Base-by-base conservation (phyloP, 306 rosid species). In the Malus asiatica region DNA sequence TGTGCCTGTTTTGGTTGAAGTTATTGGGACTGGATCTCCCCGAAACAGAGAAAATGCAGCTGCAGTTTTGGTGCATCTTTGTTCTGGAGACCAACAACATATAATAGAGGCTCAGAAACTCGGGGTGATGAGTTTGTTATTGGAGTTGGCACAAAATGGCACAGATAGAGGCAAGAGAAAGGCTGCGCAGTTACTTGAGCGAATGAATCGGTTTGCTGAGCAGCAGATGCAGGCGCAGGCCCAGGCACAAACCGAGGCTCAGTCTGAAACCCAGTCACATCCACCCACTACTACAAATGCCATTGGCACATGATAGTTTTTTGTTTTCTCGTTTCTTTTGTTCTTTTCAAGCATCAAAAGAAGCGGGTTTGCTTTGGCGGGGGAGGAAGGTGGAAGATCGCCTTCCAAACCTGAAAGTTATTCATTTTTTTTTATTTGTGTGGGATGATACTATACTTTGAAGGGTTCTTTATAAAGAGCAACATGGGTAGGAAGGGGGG, bases 111-210 rank as follows among this genome's bases (percentile, higher is more conserved):
- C 99, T 67, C 88, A 81, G 9, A 88, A 88, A 70, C 90, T 86
- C 2, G 99, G 97, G 32, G 87, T 87, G 83, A 81, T 86, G 84
- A 86, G 29, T 73, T 86, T 90, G 12, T 75, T 96, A 74, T 62
- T 83, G 80, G 98, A 96, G 48, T 81, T 96, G 88, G 88, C 96
- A 44, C 97, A 85, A 72, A 90, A 77, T 76, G 99, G 99, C 52
- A 96, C 99, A 0, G 98, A 96, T 32, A 86, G 99, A 77, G 99
- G 97, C 59, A 96, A 96, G 83, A 86, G 99, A 83, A 96, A 96
- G 86, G 99, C 99, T 42, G 78, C 85, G 13, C 98, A 90, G 78
- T 79, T 96, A 82, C 84, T 96, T 4, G 99, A 96, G 78, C 93
- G 96, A 33, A 83, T 96, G 84, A 83, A 66, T 80, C 82, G 98